A percentile compares a stretch with the other conserved stretches of the same genome.
These are phyloP conservation scores for Sporobolomyces roseus DNA, from an alignment of 768 basidiomycete genomes.

Conservation along the genomic window DNA sequence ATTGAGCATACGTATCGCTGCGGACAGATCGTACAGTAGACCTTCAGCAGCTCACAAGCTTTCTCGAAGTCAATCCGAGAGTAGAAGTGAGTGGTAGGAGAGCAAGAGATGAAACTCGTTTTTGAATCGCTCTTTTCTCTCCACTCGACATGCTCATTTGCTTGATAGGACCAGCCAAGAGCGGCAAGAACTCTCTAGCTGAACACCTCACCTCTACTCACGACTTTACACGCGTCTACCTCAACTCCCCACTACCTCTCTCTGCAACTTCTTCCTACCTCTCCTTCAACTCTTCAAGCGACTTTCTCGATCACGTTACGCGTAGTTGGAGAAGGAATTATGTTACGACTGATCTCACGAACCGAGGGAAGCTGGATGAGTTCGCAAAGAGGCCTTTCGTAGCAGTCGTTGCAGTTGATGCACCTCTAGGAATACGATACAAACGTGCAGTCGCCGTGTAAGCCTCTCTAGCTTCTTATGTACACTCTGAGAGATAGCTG, in stretches of 20 bases:
- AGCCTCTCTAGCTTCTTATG: background rate
- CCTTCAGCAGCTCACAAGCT: no score
- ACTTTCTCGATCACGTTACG: conserved; percentile 71
- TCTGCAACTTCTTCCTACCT: conserved; percentile 3
- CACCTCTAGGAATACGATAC: conserved; percentile 69
- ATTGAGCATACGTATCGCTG: no score
- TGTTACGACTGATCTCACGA: conserved; percentile 71
- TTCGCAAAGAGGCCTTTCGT: conserved; percentile 88
- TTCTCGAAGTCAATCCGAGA: no score
- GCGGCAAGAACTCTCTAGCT: conserved; percentile 50
- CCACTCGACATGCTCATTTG: conserved; percentile 50
- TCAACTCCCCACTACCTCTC: conserved; percentile 34
- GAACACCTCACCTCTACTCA: conserved; percentile 47
- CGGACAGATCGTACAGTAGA: no score
- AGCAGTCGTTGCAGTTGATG: conserved; percentile 75
- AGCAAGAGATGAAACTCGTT: no score
- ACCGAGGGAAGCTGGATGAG: conserved; percentile 58
- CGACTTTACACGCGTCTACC: conserved; percentile 47
- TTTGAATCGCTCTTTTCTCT: background rate
- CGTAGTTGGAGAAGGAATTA: conserved; percentile 72
- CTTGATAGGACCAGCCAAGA: conserved; percentile 50
- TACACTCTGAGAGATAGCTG: background rate
- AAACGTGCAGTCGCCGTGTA: conserved; percentile 54
- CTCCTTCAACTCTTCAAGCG: conserved; percentile 55
- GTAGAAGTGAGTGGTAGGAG: no score